Conservation (phyloP, 1,284 basidiomycete genomes). For the Heliocybe sulcata region DNA sequence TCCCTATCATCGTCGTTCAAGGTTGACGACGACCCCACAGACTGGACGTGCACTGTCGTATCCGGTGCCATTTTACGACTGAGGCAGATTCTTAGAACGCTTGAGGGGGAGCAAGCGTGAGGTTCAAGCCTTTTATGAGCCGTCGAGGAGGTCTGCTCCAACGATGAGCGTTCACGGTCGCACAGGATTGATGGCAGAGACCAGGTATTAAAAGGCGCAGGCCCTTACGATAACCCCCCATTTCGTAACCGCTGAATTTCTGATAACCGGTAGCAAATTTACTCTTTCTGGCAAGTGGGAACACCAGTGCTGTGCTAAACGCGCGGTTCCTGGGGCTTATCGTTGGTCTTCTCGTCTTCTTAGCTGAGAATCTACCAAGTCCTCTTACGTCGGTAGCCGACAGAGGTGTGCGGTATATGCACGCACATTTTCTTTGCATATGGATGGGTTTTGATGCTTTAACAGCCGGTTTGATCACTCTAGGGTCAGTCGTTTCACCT, state of each 20-base stretch:
- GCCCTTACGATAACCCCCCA: not conserved
- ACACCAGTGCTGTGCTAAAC: not conserved
- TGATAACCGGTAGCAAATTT: not conserved
- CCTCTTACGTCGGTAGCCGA: no score
- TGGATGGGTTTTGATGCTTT: no score
- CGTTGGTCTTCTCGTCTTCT: not conserved
- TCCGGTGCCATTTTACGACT: not conserved
- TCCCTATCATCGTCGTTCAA: slow-evolving; percentile 45
- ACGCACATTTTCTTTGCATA: no score
- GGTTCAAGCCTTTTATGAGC: not conserved
- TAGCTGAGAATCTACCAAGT: not conserved
- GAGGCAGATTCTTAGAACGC: not conserved
- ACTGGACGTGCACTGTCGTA: not conserved
- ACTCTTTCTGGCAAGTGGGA: not conserved
- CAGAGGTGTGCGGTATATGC: no score
- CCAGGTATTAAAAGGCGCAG: not conserved
- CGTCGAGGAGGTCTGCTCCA: not conserved
- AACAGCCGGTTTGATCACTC: no score
- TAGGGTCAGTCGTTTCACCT: no score
- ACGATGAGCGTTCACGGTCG: not conserved
- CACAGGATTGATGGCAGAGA: not conserved
- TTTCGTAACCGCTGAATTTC: not conserved
- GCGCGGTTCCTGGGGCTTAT: not conserved
- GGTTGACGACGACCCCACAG: not conserved
- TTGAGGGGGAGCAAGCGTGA: not conserved